Evolutionary conservation across 2,329 filamentous ascomycete genomes (phyloP).

Genomic region (Chaetoscypha palmicola): DNA sequence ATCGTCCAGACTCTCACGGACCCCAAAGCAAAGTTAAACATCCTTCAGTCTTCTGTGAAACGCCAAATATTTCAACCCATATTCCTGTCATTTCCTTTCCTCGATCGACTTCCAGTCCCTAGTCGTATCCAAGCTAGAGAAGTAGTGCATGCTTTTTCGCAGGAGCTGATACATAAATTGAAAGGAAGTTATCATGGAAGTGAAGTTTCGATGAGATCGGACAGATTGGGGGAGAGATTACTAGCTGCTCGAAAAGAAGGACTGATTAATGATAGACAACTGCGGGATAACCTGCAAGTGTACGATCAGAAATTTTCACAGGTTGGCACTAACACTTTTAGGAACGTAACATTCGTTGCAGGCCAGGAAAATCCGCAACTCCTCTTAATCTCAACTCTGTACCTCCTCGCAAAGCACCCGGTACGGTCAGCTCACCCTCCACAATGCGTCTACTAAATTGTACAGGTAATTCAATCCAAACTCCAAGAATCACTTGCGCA

Average conservation of each 20-base stretch:
- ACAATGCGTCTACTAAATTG: not conserved
- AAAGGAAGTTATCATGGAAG: not conserved
- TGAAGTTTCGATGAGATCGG: not conserved
- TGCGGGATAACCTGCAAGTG: slow-evolving; percentile 7
- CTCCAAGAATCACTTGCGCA: not conserved
- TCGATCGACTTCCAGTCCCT: slow-evolving; percentile 3
- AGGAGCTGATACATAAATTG: slow-evolving; percentile 1
- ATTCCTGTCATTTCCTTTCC: slow-evolving; percentile 7
- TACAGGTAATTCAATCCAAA: slow-evolving; percentile 2
- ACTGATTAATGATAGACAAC: slow-evolving; percentile 1
- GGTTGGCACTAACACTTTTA: no score
- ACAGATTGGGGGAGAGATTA: slow-evolving; percentile 3
- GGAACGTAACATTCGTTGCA: slow-evolving; percentile 4
- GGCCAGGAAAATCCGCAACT: slow-evolving; percentile 8
- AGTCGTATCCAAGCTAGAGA: slow-evolving; percentile 4
- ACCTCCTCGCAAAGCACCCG: slow-evolving; percentile 6
- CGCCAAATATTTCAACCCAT: slow-evolving; percentile 5
- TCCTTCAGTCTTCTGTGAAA: slow-evolving; percentile 3
- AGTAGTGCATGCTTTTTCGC: not conserved
- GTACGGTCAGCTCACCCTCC: not conserved
- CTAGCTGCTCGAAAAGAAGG: slow-evolving; percentile 7
- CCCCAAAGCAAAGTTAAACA: not conserved
- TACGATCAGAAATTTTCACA: no score
- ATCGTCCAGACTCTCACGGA: slow-evolving; percentile 1
- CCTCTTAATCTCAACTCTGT: slow-evolving; percentile 5